A percentile compares a stretch with the other conserved stretches of the same genome.
These are phyloP conservation scores for Erodium maritimum DNA, from an alignment of 345 rosid genomes.

Conservation along the genomic window DNA sequence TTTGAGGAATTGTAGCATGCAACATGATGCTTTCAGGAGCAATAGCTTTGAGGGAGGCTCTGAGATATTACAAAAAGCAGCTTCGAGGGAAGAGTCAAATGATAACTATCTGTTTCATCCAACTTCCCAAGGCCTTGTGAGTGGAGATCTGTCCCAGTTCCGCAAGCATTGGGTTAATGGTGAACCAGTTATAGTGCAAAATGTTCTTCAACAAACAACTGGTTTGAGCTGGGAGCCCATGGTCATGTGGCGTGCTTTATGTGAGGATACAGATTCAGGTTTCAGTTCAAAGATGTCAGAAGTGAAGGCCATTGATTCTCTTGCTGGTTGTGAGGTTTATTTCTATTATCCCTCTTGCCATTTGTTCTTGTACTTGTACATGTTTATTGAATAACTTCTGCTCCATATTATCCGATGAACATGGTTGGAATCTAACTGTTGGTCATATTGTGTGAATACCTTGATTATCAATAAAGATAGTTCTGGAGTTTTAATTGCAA, in stretches of 20 bases:
- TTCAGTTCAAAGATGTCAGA: constrained; percentile 36
- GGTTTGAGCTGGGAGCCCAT: constrained; percentile 93
- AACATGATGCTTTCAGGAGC: constrained; percentile 10
- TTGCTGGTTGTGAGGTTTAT: constrained; percentile 58
- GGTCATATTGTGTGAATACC: not conserved
- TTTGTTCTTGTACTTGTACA: no score
- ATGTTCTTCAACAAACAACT: constrained; percentile 39
- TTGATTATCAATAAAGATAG: not conserved
- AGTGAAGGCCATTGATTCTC: constrained; percentile 72
- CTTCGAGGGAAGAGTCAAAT: constrained; percentile 37
- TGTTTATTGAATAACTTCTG: not conserved
- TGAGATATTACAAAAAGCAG: constrained; percentile 25
- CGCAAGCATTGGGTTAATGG: constrained; percentile 70
- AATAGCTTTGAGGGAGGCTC: constrained; percentile 12
- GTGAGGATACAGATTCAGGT: constrained; percentile 30
- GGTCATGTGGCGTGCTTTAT: constrained; percentile 93
- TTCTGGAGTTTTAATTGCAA: no score
- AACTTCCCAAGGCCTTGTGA: constrained; percentile 19
- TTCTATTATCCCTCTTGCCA: not conserved
- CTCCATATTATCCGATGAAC: not conserved
- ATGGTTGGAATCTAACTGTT: not conserved
- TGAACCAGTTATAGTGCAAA: constrained; percentile 60
- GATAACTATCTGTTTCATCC: constrained; percentile 66
- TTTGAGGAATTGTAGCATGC: constrained; percentile 15
- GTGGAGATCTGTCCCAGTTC: constrained; percentile 35